Evolutionary conservation across 106 monocot genomes (phyloP).

Genomic region (Alisma plantagoaquatica): DNA sequence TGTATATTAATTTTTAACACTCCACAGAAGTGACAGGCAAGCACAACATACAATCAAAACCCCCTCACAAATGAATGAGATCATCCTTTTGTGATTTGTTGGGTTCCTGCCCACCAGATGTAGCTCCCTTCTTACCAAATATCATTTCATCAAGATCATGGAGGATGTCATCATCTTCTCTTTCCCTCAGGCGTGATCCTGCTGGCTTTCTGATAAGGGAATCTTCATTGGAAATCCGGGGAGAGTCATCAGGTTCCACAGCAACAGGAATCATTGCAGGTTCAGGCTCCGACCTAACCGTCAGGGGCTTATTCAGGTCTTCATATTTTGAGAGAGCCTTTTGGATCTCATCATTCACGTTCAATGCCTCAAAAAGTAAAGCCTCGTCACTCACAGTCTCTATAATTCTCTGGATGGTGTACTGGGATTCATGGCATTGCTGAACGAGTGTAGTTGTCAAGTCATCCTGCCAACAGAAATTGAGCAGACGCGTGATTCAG

Average conservation of each 20-base stretch:
- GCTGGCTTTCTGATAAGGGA: constrained; percentile 42
- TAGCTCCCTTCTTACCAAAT: constrained; percentile 51
- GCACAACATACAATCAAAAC: neutral
- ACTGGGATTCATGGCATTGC: constrained; percentile 36
- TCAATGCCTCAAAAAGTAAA: constrained; percentile 33
- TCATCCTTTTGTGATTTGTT: constrained; percentile 47
- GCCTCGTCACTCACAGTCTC: constrained; percentile 29
- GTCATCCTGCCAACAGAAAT: constrained; percentile 27
- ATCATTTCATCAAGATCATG: constrained; percentile 87
- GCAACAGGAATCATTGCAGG: constrained; percentile 82
- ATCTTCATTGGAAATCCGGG: constrained; percentile 34
- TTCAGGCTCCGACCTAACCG: constrained; percentile 42
- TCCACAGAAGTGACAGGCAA: no score
- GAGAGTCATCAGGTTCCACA: constrained; percentile 63
- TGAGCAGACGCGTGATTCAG: no score
- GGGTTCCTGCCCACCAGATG: constrained; percentile 27
- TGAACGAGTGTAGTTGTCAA: constrained; percentile 30
- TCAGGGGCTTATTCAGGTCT: constrained; percentile 36
- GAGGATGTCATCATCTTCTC: constrained; percentile 50
- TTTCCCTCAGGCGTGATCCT: constrained; percentile 22
- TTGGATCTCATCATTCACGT: constrained; percentile 43
- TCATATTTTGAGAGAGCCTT: constrained; percentile 34
- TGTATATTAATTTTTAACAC: no score
- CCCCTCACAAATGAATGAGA: constrained; percentile 34
- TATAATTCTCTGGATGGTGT: constrained; percentile 32